Evolutionary conservation across 1,284 basidiomycete species (phyloP).

Genomic region (Heliocybe sulcata): DNA sequence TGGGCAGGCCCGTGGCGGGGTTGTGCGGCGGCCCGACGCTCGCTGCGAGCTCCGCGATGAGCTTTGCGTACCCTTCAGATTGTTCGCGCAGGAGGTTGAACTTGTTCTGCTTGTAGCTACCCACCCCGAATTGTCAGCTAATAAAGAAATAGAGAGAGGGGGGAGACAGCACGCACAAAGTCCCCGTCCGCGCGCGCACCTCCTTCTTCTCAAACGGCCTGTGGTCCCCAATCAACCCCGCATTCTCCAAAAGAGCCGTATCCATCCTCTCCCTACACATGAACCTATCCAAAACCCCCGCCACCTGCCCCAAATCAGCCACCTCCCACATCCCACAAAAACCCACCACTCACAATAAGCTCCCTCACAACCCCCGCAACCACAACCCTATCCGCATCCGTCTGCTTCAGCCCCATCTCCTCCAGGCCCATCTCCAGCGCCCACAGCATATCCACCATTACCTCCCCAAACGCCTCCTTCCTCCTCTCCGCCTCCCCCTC

Average conservation of each 20-base stretch:
- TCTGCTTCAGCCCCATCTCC: slow-evolving; percentile 30
- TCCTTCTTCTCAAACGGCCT: slow-evolving; percentile 63
- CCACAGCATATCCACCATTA: slow-evolving; percentile 75
- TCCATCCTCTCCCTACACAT: slow-evolving; percentile 72
- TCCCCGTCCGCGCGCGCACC: slow-evolving; percentile 66
- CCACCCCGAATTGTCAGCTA: slow-evolving; percentile 5
- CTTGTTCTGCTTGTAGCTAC: slow-evolving; percentile 95
- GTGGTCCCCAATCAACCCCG: slow-evolving; percentile 61
- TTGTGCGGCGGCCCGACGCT: slow-evolving; percentile 72
- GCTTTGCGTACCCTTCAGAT: slow-evolving; percentile 94
- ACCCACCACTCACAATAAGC: slow-evolving; percentile 67
- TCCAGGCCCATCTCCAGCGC: slow-evolving; percentile 69
- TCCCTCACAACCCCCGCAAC: slow-evolving; percentile 52
- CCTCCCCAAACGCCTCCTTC: slow-evolving; percentile 46
- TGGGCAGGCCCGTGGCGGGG: slow-evolving; percentile 47
- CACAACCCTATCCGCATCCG: slow-evolving; percentile 42
- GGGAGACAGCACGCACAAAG: slow-evolving; percentile 53
- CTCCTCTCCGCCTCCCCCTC: slow-evolving; percentile 28
- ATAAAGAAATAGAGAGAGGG: not conserved
- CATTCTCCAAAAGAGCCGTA: slow-evolving; percentile 45
- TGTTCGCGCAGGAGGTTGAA: slow-evolving; percentile 97
- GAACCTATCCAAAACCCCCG: slow-evolving; percentile 45
- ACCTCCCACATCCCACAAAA: not conserved
- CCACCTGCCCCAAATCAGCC: slow-evolving; percentile 27
- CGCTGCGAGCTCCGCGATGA: slow-evolving; percentile 80